Base-by-base conservation (phyloP, 768 basidiomycete genomes). In the Lactarius indigo region DNA sequence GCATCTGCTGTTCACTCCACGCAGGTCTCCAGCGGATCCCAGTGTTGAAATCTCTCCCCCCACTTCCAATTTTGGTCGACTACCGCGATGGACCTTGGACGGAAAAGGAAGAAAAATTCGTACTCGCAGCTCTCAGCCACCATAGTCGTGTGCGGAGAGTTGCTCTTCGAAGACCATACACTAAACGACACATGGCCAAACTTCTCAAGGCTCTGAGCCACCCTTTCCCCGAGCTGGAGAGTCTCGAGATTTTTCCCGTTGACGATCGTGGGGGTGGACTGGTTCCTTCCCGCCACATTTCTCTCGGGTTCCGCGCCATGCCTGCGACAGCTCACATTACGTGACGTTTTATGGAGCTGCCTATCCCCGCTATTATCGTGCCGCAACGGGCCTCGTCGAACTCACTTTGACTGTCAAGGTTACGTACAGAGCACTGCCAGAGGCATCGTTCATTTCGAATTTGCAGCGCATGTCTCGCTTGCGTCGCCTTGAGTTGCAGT, bases 211-310 rank as follows among this genome's bases (percentile, higher is more conserved):
- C 42, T 13, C 55, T 59, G 26, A 61, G 28, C 3, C 15, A 26
- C 10, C 15, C 3, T 5, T 61, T 66, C 30, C 65, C 60, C 4
- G 15, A 12, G n/a, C 31, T 66, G 44, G 60, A 66, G 10, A 61
- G 26, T 39, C 55, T 66, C 15, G 10, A 28, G 3, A 44, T 65
- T 28, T 0, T 0, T 33, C n/a, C 1, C 12, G 1, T 2, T 47
- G 0, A n/a, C n/a, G 0, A 5, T 23, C 0, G 3, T 5, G 3
- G 1, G 0, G 1, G 0, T 17, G 5, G 13, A 20, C 6, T 18
- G 18, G 4, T 18, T 5, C 8, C 8, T 65, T 15, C 50, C 58
- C 20, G 2, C 35, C 1, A 57, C 33, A n/a, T 39, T 66, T 50
- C 60, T 57, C 4, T 12, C 15, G 35, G 60, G 42, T 13, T 56